phyloP scores from a whole-genome alignment of 2,329 filamentous ascomycete genomes.

The Cladosporium sp. region DNA sequence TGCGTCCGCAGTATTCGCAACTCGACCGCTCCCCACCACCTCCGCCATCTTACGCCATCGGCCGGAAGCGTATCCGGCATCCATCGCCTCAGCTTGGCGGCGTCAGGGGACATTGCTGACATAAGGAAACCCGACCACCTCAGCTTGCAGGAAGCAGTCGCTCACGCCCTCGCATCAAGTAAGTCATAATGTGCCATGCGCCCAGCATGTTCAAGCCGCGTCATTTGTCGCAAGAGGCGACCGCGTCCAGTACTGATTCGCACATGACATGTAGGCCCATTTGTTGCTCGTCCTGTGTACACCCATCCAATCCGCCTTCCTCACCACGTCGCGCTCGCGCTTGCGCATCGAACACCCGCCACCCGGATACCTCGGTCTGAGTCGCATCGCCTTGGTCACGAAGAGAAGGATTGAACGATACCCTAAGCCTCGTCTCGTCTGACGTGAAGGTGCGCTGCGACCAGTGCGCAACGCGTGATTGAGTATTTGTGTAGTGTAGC shows the following conservation, averaged over 20 bases:
- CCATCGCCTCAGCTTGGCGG: background rate
- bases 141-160: constrained; percentile 1
- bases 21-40: background rate
- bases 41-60: background rate
- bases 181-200: background rate
- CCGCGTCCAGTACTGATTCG: background rate
- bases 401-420: background rate
- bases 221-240: background rate
- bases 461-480: background rate
- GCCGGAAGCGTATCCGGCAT: background rate
- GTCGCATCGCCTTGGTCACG: background rate
- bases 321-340: background rate
- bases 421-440: background rate
- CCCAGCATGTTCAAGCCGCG: background rate
- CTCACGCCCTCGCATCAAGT: background rate
- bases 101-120: constrained; percentile 1
- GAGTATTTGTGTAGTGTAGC: background rate
- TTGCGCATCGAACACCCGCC: background rate
- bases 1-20: background rate
- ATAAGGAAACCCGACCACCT: background rate
- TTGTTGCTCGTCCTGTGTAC: background rate
- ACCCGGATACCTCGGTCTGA: background rate
- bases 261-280: background rate
- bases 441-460: background rate
- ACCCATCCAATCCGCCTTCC: background rate